Evolutionary conservation across 2,329 filamentous ascomycete species (phyloP).

Genomic region (Penicillium corylophilum): DNA sequence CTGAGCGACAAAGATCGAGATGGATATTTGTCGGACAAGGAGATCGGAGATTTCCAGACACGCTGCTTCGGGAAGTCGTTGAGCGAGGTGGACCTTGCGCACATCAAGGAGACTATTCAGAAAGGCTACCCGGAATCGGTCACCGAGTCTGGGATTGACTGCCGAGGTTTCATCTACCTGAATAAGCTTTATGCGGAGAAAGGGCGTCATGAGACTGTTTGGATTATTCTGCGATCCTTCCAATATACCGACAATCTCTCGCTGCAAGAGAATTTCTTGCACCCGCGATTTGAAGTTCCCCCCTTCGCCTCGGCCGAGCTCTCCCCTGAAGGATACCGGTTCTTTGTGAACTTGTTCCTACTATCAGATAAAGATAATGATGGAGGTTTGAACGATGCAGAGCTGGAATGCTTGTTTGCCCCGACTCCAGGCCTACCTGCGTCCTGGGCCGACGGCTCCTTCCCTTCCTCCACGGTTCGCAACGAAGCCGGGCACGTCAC

Average conservation of each 20-base stretch:
- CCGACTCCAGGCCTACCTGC: constrained; percentile 85
- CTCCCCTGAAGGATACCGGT: constrained; percentile 89
- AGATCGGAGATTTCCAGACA: constrained; percentile 86
- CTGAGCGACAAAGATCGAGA: constrained; percentile 96
- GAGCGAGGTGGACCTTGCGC: constrained; percentile 75
- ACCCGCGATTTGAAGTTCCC: constrained; percentile 91
- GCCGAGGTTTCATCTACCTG: constrained; percentile 79
- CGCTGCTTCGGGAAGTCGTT: constrained; percentile 91
- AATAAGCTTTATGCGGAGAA: constrained; percentile 98
- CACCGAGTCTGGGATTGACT: constrained; percentile 71
- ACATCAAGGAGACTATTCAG: constrained; percentile 85
- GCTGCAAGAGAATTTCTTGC: constrained; percentile 84
- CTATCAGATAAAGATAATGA: constrained; percentile 98
- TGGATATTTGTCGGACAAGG: constrained; percentile 82
- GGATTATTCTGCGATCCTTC: constrained; percentile 93
- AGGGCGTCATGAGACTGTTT: constrained; percentile 95
- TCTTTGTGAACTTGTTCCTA: constrained; percentile 95
- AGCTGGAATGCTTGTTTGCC: constrained; percentile 82
- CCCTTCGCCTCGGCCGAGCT: constrained; percentile 90
- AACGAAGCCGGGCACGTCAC: constrained; percentile 96
- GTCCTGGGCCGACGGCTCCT: constrained; percentile 84
- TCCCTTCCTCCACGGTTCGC: constrained; percentile 88
- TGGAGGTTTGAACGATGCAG: constrained; percentile 82
- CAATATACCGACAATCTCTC: constrained; percentile 95
- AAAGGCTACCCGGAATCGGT: constrained; percentile 64